These are phyloP conservation scores for Maudiozyma serrabonitensis DNA, from an alignment of 805 yeast species.

Conservation along the genomic window DNA sequence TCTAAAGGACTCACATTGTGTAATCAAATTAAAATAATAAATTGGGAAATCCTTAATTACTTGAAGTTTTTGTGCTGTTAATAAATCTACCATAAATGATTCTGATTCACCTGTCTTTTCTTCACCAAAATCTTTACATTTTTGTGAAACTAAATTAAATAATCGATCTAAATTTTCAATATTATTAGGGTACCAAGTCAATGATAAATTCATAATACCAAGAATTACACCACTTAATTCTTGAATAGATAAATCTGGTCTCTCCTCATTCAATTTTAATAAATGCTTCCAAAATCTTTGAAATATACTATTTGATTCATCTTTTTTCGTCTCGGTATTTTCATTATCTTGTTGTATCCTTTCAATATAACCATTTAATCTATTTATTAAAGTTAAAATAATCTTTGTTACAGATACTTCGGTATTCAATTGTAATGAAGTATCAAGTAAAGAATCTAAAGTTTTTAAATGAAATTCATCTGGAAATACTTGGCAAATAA, in stretches of 20 bases:
- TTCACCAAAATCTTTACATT: conserved; percentile 30
- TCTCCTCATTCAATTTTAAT: conserved; percentile 40
- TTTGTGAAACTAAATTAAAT: conserved; percentile 42
- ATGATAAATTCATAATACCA: conserved; percentile 53
- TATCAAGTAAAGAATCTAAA: conserved; percentile 52
- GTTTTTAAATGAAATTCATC: conserved; percentile 81
- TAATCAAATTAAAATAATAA: conserved; percentile 14
- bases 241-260: conserved; percentile 57
- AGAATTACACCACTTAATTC: conserved; percentile 58
- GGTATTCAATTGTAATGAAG: conserved; percentile 60
- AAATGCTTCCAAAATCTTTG: conserved; percentile 59
- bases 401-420: conserved; percentile 58
- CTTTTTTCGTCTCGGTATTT: not conserved
- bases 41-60: not conserved
- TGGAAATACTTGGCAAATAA: conserved; percentile 88
- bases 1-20: conserved; percentile 17
- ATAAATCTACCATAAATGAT: conserved; percentile 13
- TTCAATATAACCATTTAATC: conserved; percentile 34
- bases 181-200: conserved; percentile 57
- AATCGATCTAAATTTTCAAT: conserved; percentile 51
- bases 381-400: conserved; percentile 58
- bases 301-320: conserved; percentile 34
- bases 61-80: conserved; percentile 9
- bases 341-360: conserved; percentile 6
- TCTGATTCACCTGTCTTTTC: conserved; percentile 10